Base-by-base conservation (phyloP, 805 yeast genomes). In the Teunomyces tritomae region DNA sequence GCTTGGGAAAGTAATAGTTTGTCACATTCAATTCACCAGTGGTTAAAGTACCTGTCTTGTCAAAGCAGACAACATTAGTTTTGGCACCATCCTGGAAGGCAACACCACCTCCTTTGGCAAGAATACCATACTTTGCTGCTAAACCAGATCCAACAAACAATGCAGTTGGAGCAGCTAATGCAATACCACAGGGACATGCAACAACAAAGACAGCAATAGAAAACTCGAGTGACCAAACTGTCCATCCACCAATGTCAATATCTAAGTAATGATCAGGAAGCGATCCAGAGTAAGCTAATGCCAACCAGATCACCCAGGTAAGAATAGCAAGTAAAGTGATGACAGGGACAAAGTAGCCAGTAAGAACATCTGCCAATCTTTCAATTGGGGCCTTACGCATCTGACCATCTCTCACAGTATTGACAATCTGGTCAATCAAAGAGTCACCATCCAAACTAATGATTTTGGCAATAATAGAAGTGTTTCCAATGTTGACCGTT, bases 141-240 rank as follows among this genome's bases (percentile, higher is more conserved):
- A 87, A 62, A 0, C 92, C 89, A 13, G 89, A 74, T 2, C 94
- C 94, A 9, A 87, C 89, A 68, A 84, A 85, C 35, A 87, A 62
- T 0, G 94, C 92, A 1, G 92, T 86, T 1, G 94, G 94, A 1
- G 92, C 94, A 20, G 94, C 94, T 17, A 87, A 69, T 1, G 92
- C 94, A 55, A 87, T 79, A 1, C 92, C 95, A 70, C 94, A 87
- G 1, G 95, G 95, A 60, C 95, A 87, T 0, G 92, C 92, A 44
- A 87, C 80, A 1, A 87, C 92, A 66, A 87, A 85, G 1, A 87
- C 92, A 0, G 91, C 80, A 53, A 87, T 84, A 1, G 90, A 80
- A 64, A 87, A 87, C 55, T 85, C 84, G 47, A 87, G 70, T 0
- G 91, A 83, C 90, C 92, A 87, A 9, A 85, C 78, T 0, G 78